Evolutionary conservation across 192 early-diverging fungal genomes (phyloP).

Genomic region (Lobosporangium transversale): DNA sequence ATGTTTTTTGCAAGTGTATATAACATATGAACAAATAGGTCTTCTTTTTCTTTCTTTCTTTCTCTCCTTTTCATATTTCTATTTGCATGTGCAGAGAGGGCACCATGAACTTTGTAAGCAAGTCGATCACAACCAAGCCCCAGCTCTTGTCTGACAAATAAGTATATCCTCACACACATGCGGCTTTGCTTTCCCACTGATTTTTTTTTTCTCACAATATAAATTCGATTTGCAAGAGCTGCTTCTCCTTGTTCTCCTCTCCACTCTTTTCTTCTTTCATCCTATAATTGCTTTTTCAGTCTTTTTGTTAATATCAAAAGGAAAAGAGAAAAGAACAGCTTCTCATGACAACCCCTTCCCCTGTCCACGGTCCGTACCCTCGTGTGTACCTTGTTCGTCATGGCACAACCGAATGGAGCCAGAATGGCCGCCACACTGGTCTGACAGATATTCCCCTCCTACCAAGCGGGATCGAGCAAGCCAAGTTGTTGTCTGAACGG

Average conservation of each 20-base stretch:
- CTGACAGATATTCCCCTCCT: slow-evolving; percentile 53
- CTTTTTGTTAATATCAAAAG: too few species aligned
- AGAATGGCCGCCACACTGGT: slow-evolving; percentile 55
- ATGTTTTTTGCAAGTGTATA: too few species aligned
- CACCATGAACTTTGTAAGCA: too few species aligned
- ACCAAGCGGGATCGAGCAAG: slow-evolving; percentile 49
- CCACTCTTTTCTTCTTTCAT: background rate
- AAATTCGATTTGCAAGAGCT: too few species aligned
- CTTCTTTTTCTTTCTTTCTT: too few species aligned
- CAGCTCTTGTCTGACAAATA: too few species aligned
- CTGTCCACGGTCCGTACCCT: slow-evolving; percentile 45
- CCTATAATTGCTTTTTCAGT: background rate
- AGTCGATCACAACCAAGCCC: too few species aligned
- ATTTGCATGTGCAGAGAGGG: too few species aligned
- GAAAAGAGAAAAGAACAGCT: too few species aligned
- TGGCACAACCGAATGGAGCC: slow-evolving; percentile 60
- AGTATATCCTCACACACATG: too few species aligned
- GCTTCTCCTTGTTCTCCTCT: background rate
- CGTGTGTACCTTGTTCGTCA: slow-evolving; percentile 58
- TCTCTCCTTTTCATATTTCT: too few species aligned
- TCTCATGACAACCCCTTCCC: slow-evolving; percentile 38
- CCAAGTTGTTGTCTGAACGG: slow-evolving; percentile 39
- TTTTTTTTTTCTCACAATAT: background rate
- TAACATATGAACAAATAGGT: too few species aligned
- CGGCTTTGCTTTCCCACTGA: background rate